Conservation (phyloP, 106 monocot species). For the Platanthera guangdongensis region DNA sequence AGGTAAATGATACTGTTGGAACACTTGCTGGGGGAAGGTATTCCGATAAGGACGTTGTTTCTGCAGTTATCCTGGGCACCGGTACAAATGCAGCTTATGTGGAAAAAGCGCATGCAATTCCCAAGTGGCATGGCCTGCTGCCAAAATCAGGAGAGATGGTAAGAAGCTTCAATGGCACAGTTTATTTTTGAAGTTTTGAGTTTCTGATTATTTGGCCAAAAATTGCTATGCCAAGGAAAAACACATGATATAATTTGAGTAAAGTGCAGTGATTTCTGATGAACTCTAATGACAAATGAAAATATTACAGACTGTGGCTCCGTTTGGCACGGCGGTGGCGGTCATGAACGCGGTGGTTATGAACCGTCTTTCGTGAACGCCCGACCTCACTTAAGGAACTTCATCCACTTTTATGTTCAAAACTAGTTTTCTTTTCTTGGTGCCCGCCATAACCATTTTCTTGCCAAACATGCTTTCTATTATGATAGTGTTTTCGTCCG, state of each 20-base stretch:
- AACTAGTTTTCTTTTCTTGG: no score
- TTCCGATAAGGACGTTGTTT: constrained; percentile 57
- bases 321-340: no score
- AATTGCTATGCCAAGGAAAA: background rate
- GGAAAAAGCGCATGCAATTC: constrained; percentile 34
- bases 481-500: no score
- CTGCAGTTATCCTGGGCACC: constrained; percentile 64
- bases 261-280: no score
- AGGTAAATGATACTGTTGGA: constrained; percentile 71
- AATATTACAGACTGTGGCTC: no score
- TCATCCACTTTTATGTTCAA: no score
- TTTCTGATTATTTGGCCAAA: background rate
- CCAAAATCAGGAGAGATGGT: constrained; percentile 42
- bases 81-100: constrained; percentile 75
- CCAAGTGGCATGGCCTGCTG: constrained; percentile 27
- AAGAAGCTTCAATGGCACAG: background rate
- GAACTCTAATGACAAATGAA: no score
- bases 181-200: background rate
- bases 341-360: no score
- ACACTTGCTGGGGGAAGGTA: constrained; percentile 63
- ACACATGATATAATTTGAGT: background rate
- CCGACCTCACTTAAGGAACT: no score
- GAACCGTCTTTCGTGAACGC: no score
- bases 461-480: no score
- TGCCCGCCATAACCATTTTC: no score